Conservation (phyloP, 2,329 filamentous ascomycete genomes). For the Lachnellula arida region DNA sequence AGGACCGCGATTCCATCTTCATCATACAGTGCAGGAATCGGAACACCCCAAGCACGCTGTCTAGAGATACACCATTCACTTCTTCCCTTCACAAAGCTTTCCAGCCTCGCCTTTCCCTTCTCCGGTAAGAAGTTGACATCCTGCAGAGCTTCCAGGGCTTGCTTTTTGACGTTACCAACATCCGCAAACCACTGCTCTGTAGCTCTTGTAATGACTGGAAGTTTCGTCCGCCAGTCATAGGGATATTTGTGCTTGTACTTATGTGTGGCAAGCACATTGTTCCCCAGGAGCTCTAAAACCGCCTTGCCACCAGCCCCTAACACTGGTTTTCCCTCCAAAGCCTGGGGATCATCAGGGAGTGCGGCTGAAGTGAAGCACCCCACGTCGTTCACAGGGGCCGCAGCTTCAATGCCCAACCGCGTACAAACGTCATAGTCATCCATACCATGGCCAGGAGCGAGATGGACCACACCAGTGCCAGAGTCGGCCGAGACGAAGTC, state of each 20-base stretch:
- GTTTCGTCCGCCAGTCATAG: constrained; percentile 95
- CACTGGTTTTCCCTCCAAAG: constrained; percentile 68
- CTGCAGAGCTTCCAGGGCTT: constrained; percentile 65
- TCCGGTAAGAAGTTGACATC: constrained; percentile 75
- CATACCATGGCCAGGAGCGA: constrained; percentile 92
- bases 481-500: constrained; percentile 86
- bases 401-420: constrained; percentile 63
- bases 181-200: constrained; percentile 99
- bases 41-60: constrained; percentile 93
- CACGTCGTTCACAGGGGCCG: constrained; percentile 77
- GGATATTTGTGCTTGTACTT: constrained; percentile 87
- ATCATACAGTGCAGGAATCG: constrained; percentile 86
- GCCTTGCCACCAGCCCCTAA: constrained; percentile 63
- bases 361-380: constrained; percentile 79
- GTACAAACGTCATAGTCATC: constrained; percentile 88
- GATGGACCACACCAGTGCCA: constrained; percentile 92
- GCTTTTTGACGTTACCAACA: constrained; percentile 73
- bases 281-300: constrained; percentile 64
- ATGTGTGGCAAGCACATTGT: constrained; percentile 64
- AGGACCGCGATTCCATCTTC: constrained; percentile 70
- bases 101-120: constrained; percentile 66
- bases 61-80: constrained; percentile 98
- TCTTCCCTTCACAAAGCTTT: constrained; percentile 80
- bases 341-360: constrained; percentile 62
- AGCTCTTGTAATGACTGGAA: constrained; percentile 83